Conservation (phyloP, 2,329 filamentous ascomycete species). For the Fusarium sp. region DNA sequence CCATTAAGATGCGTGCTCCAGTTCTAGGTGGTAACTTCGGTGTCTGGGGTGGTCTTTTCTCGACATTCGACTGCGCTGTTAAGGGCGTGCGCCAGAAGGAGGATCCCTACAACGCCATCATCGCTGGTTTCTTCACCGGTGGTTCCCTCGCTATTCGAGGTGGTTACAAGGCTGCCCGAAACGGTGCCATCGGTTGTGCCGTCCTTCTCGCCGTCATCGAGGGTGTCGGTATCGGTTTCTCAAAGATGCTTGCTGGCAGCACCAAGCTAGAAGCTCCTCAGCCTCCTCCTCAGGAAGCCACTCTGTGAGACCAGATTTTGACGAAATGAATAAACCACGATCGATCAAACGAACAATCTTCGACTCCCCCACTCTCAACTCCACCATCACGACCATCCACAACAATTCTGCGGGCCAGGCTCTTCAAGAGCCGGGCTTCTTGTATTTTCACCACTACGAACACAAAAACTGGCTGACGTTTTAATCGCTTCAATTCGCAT, state of each 20-base stretch:
- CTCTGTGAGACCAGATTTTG: conserved; percentile 37
- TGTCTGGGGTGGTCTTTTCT: conserved; percentile 96
- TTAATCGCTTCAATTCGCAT: conserved; percentile 45
- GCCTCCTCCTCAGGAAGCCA: conserved; percentile 48
- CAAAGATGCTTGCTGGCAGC: conserved; percentile 91
- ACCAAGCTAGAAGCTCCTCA: conserved; percentile 78
- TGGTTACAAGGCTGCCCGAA: conserved; percentile 89
- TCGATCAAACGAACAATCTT: conserved; percentile 17
- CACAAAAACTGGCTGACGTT: conserved; percentile 37
- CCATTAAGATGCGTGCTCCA: conserved; percentile 96
- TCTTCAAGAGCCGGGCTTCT: conserved; percentile 12
- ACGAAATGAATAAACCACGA: conserved; percentile 25
- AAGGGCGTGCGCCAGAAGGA: conserved; percentile 97
- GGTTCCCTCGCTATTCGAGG: conserved; percentile 92
- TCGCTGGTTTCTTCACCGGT: conserved; percentile 95
- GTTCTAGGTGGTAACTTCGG: conserved; percentile 98
- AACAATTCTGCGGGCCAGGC: conserved; percentile 17
- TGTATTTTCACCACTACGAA: conserved; percentile 39
- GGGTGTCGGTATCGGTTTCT: conserved; percentile 95
- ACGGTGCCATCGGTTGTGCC: conserved; percentile 95
- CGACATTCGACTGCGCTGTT: conserved; percentile 94
- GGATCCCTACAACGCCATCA: conserved; percentile 97
- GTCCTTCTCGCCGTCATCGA: conserved; percentile 96
- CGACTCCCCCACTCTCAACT: conserved; percentile 43
- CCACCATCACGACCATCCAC: conserved; percentile 29